These are phyloP conservation scores for Aspergillus wentii DNA, from an alignment of 495 filamentous ascomycete genomes.

Conservation along the genomic window DNA sequence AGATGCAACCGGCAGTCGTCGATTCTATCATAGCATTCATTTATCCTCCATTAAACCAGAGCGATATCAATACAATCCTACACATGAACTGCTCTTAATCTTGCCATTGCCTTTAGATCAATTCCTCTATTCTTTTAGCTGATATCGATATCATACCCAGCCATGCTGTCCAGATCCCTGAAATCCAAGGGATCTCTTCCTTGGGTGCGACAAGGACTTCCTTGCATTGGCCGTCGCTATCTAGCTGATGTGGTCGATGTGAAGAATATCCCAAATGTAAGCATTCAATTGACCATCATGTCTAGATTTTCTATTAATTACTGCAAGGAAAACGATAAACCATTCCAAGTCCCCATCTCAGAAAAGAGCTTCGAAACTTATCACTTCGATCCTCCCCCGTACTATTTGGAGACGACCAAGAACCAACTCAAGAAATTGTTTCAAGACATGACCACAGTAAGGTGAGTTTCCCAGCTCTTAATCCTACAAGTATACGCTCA, in stretches of 20 bases:
- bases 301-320: slow-evolving; percentile 1
- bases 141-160: too few species aligned
- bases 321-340: slow-evolving; percentile 22
- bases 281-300: not conserved
- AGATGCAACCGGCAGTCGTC: too few species aligned
- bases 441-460: slow-evolving; percentile 15
- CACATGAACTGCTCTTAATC: too few species aligned
- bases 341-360: slow-evolving; percentile 15
- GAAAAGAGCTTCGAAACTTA: slow-evolving; percentile 23
- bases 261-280: slow-evolving; percentile 3
- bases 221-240: slow-evolving; percentile 3
- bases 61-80: too few species aligned
- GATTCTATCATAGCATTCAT: too few species aligned
- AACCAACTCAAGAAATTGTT: slow-evolving; percentile 21
- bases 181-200: not conserved
- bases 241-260: slow-evolving; percentile 3
- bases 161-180: slow-evolving; percentile 7
- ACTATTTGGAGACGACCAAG: slow-evolving; percentile 20
- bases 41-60: too few species aligned
- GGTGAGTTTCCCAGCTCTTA: too few species aligned
- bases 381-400: slow-evolving; percentile 20
- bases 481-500: too few species aligned
- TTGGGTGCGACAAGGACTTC: slow-evolving; percentile 2
- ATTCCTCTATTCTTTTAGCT: too few species aligned
- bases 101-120: too few species aligned